Conservation (phyloP, 2,329 filamentous ascomycete species). For the Ceratocystiopsis minuta region DNA sequence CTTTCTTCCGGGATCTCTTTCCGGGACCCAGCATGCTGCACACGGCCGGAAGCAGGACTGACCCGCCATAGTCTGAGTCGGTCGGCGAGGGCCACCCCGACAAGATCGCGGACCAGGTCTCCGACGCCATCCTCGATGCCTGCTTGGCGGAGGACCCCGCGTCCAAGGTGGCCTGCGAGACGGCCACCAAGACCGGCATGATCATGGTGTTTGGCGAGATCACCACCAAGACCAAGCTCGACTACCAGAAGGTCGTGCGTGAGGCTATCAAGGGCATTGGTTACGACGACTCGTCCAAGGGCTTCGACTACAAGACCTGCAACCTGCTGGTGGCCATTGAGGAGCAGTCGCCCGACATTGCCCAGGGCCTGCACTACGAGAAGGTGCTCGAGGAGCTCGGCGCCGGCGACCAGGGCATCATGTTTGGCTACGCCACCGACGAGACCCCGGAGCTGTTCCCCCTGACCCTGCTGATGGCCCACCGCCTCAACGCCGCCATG, state of each 20-base stretch:
- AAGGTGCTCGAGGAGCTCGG: conserved; percentile 93
- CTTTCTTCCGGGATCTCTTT: background rate
- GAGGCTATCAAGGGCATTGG: conserved; percentile 94
- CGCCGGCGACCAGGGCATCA: conserved; percentile 99
- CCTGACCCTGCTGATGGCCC: conserved; percentile 79
- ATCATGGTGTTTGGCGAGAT: conserved; percentile 99
- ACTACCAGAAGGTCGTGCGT: conserved; percentile 98
- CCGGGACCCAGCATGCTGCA: too few relatives aligned
- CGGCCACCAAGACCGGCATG: conserved; percentile 98
- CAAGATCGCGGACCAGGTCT: conserved; percentile 97
- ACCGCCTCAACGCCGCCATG: conserved; percentile 96
- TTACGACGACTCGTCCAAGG: conserved; percentile 92
- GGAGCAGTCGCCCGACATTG: conserved; percentile 97
- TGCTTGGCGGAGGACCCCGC: conserved; percentile 86
- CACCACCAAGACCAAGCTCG: conserved; percentile 83
- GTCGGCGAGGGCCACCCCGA: conserved; percentile 85
- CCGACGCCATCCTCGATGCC: conserved; percentile 95
- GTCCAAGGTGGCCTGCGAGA: conserved; percentile 98
- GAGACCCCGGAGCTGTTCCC: conserved; percentile 96
- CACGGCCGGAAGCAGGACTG: background rate
- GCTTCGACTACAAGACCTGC: conserved; percentile 99
- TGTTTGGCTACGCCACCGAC: conserved; percentile 99
- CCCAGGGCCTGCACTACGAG: conserved; percentile 96
- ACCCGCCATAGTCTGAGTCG: conserved; percentile 50
- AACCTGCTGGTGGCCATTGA: conserved; percentile 98